phyloP scores from a whole-genome alignment of 371 early-diverging fungal species.

The Phascolomyces articulosus region DNA sequence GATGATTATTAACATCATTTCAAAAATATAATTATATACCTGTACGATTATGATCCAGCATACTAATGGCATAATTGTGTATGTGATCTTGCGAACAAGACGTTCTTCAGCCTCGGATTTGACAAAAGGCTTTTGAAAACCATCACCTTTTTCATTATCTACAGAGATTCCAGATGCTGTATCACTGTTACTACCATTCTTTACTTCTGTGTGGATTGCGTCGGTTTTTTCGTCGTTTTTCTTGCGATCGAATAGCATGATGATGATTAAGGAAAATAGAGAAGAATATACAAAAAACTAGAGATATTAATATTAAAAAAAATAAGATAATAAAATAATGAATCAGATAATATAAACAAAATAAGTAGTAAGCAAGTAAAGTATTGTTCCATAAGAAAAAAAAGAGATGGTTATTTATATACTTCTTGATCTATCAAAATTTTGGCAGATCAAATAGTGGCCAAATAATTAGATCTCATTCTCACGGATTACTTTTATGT shows the following conservation, averaged over 20 bases:
- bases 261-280: not conserved
- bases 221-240: not conserved
- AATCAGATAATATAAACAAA: too few species aligned
- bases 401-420: too few species aligned
- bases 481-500: constrained; percentile 2
- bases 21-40: too few species aligned
- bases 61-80: constrained; percentile 33
- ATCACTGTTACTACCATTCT: not conserved
- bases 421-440: too few species aligned
- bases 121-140: constrained; percentile 1
- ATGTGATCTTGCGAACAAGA: constrained; percentile 28
- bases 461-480: not conserved
- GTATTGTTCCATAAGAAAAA: too few species aligned
- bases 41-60: constrained; percentile 32
- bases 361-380: too few species aligned
- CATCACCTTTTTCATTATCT: not conserved
- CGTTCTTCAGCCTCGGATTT: constrained; percentile 20
- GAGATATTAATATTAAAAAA: not conserved
- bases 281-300: not conserved
- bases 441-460: not conserved
- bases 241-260: not conserved
- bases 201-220: not conserved
- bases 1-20: too few species aligned
- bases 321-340: too few species aligned
- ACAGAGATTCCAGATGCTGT: not conserved